Conservation (phyloP, 352 stramenopile genomes). For the Blastocystis sp. region DNA sequence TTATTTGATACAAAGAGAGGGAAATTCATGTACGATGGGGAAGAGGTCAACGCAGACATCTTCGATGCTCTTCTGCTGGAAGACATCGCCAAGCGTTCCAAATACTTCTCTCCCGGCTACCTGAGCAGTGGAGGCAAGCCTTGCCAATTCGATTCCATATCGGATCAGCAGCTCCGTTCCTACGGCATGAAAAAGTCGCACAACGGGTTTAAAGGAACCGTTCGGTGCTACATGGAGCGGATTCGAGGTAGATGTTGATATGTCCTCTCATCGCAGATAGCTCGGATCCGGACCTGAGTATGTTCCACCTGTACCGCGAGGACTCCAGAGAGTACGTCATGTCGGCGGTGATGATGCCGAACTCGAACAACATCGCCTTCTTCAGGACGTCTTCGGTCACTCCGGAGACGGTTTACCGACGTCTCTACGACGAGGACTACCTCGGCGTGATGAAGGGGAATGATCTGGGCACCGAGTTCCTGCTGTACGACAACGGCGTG, state of each 20-base stretch:
- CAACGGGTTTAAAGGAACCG: background rate
- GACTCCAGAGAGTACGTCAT: background rate
- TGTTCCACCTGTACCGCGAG: slow-evolving; percentile 31
- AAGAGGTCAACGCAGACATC: background rate
- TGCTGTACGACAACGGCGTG: slow-evolving; percentile 53
- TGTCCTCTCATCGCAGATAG: background rate
- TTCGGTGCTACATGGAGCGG: slow-evolving; percentile 17
- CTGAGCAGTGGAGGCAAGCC: slow-evolving; percentile 2
- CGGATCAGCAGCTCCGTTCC: background rate
- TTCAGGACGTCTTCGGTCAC: background rate
- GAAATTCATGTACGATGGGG: background rate
- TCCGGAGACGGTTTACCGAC: background rate
- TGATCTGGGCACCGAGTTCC: slow-evolving; percentile 40
- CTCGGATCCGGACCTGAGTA: background rate
- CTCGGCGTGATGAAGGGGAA: slow-evolving; percentile 38
- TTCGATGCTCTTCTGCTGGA: background rate
- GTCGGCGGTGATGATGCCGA: background rate
- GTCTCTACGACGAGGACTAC: slow-evolving; percentile 41
- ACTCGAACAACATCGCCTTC: background rate
- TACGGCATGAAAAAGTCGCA: background rate
- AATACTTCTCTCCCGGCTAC: slow-evolving; percentile 16
- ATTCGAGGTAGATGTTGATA: background rate
- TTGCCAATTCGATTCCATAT: background rate
- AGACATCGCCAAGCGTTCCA: background rate
- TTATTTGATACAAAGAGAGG: background rate